Conservation (phyloP, 1,284 basidiomycete genomes). For the Ganoderma boninense region DNA sequence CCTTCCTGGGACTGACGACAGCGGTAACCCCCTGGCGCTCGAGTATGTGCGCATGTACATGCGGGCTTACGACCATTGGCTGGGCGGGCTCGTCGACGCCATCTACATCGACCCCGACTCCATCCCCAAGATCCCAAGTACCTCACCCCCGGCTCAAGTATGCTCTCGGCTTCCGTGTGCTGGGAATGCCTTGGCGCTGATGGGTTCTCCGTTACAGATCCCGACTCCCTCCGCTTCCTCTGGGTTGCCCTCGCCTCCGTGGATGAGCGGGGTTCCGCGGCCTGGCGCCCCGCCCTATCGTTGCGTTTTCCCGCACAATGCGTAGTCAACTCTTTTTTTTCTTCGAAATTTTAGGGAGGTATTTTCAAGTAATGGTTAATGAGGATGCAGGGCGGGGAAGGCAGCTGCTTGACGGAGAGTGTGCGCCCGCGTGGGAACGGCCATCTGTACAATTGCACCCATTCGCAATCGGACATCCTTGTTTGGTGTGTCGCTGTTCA, state of each 20-base stretch:
- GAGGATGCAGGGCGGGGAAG: neutral
- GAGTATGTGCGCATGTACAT: slow-evolving; percentile 3
- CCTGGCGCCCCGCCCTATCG: neutral
- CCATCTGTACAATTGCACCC: neutral
- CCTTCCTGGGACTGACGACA: neutral
- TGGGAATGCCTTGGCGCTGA: neutral
- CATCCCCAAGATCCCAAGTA: neutral
- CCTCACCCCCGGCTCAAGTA: neutral
- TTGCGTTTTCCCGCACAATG: slow-evolving; percentile 1
- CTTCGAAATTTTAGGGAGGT: neutral
- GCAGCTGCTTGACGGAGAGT: neutral
- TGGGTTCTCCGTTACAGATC: neutral
- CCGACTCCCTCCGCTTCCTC: neutral
- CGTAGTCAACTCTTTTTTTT: neutral
- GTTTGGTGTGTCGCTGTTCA: neutral
- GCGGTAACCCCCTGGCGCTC: neutral
- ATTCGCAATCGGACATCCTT: neutral
- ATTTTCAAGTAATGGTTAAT: neutral
- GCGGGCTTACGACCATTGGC: slow-evolving; percentile 1
- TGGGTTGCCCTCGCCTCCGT: neutral
- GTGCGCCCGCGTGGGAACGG: neutral
- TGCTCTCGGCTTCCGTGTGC: neutral
- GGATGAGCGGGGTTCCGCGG: neutral
- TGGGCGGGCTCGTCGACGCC: slow-evolving; percentile 3
- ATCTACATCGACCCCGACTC: slow-evolving; percentile 4